Evolutionary conservation across 2,329 filamentous ascomycete species (phyloP), one percentile per base, ranked within the genome.

Genomic region (Cryphonectria parasitica): DNA sequence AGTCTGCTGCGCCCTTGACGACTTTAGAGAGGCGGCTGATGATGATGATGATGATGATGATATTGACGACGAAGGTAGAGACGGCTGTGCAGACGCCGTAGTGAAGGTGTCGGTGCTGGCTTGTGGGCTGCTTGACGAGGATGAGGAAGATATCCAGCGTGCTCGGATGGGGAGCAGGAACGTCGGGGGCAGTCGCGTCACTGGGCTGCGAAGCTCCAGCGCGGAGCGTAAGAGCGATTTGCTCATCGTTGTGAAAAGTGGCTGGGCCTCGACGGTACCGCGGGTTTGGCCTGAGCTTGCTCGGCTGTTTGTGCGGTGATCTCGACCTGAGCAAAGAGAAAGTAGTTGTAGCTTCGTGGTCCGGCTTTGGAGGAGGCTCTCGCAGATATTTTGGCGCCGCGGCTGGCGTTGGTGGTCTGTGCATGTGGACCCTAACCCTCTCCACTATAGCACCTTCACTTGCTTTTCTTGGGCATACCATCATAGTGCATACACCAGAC

Each of bases 151-250:
- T 78, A 88, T 82, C 78, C 80, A 78, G 77, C 77, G 75, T 31
- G 85, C 83, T 73, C 83, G 82, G 79, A 83, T 83, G 56, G 87
- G 85, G 67, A 88, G 81, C 69, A 87, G 82, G 77, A 86, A 85
- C 25, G 83, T 80, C 13, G 86, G 85, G 49, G 86, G 85, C 8
- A 88, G 80, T 25, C 79, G 79, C 25, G 79, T 77, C 60, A 79
- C 75, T 65, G 84, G 80, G 69, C 83, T 80, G 75, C 87, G 84
- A 67, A 90, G 84, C 83, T 90, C 89, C 80, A 89, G 79, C 63
- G 89, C 81, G 80, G 89, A 90, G 83, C 88, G 87, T 75, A 91
- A 84, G 73, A 92, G 81, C 74, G 87, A 84, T 78, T 88, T 85
- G 78, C 86, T 88, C 87, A 89, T 88, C 69, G 52, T 31, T 39